Conservation (phyloP, 257 asterid species). For the Penstemon newberryi region DNA sequence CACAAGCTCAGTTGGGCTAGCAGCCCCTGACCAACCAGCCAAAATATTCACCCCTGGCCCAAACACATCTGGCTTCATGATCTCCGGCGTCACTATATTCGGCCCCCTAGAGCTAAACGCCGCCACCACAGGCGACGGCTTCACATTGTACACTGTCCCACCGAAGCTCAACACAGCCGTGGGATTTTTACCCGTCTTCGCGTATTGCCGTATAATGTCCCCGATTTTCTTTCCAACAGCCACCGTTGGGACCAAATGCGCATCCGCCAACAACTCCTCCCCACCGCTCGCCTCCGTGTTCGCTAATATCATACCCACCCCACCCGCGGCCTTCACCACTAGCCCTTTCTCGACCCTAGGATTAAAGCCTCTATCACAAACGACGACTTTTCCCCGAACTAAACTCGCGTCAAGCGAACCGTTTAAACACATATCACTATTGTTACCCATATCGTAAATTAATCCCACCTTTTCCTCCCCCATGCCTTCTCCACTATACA, state of each 20-base stretch:
- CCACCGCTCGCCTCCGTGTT: conserved; percentile 56
- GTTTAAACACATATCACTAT: conserved; percentile 43
- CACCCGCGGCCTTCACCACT: conserved; percentile 58
- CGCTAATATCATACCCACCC: conserved; percentile 60
- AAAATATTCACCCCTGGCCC: conserved; percentile 62
- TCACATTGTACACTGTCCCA: conserved; percentile 59
- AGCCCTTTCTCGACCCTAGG: conserved; percentile 54
- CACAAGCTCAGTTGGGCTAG: conserved; percentile 54
- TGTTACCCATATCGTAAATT: conserved; percentile 35
- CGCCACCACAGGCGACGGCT: conserved; percentile 73
- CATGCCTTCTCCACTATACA: conserved; percentile 53
- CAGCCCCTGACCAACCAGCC: conserved; percentile 55
- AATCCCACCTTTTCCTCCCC: conserved; percentile 41
- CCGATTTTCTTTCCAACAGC: conserved; percentile 56
- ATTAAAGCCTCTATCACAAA: conserved; percentile 56
- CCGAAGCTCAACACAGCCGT: conserved; percentile 47
- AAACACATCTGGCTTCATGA: conserved; percentile 64
- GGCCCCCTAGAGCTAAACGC: conserved; percentile 72
- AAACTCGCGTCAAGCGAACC: conserved; percentile 42
- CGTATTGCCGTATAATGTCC: conserved; percentile 42
- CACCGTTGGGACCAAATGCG: conserved; percentile 56
- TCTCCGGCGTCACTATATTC: conserved; percentile 54
- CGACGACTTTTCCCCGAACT: conserved; percentile 58
- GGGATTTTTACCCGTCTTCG: conserved; percentile 36
- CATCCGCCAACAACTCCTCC: conserved; percentile 65